These are phyloP conservation scores for Aspergillus proliferans DNA, from an alignment of 2,329 filamentous ascomycete species.

Conservation along the genomic window DNA sequence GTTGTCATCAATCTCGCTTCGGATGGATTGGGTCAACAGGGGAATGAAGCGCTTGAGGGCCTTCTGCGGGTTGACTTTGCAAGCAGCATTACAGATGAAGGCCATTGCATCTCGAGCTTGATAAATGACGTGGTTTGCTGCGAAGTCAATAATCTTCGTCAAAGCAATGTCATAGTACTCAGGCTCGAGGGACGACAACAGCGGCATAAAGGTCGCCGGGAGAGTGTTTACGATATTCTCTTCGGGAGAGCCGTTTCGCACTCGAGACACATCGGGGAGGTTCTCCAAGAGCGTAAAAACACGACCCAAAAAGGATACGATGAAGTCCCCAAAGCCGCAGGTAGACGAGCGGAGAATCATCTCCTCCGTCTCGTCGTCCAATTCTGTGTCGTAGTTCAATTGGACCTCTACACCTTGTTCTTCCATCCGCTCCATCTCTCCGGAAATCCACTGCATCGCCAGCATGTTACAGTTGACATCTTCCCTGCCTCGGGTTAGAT, in stretches of 20 bases:
- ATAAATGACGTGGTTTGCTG: conserved; percentile 90
- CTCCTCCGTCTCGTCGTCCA: conserved; percentile 80
- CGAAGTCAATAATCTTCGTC: conserved; percentile 86
- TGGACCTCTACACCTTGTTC: conserved; percentile 75
- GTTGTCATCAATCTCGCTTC: conserved; percentile 95
- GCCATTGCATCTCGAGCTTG: conserved; percentile 97
- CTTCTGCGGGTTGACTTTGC: conserved; percentile 92
- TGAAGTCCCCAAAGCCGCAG: conserved; percentile 85
- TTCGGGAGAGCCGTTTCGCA: conserved; percentile 86
- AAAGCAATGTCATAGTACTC: conserved; percentile 89
- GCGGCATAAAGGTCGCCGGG: conserved; percentile 80
- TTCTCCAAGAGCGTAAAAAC: conserved; percentile 96
- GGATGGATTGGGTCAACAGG: conserved; percentile 83
- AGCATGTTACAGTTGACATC: conserved; percentile 67
- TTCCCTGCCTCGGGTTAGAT: conserved; percentile 64
- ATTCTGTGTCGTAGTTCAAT: conserved; percentile 74
- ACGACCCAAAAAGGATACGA: conserved; percentile 82
- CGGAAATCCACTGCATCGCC: conserved; percentile 88
- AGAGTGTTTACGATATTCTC: conserved; percentile 96
- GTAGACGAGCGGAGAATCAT: conserved; percentile 89
- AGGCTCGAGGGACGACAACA: conserved; percentile 84
- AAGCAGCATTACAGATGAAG: conserved; percentile 93
- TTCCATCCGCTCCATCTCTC: conserved; percentile 91
- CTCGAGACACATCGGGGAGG: conserved; percentile 78
- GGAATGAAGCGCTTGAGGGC: conserved; percentile 85